Base-by-base conservation (phyloP, 202 grass and related monocot genomes). In the Thinopyrum obtusiflorum region DNA sequence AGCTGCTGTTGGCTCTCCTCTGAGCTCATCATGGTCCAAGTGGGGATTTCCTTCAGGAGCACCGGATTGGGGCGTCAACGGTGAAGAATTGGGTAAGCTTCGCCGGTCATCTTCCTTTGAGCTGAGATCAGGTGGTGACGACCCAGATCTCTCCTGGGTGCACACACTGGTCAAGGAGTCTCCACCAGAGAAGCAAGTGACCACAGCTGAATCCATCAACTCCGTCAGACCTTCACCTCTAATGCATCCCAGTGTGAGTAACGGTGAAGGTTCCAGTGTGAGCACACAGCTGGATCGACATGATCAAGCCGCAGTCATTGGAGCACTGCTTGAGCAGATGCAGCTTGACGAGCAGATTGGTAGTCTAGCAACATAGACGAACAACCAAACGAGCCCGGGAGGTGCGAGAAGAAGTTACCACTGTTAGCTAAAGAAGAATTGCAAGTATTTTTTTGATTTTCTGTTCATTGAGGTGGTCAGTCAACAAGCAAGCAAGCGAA, bases 131-230 rank as follows among this genome's bases (percentile, higher is more conserved):
- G 86, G 83, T 26, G 40, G 86, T 40, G 93, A 92, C 46, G 93
- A 92, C 46, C 93, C 90, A 14, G 93, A 94, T 78, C 76, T 94
- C n/a, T 94, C 93, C 23, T 94, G 93, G 93, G 86, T 94, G 27
- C 90, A 92, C 78, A 90, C 88, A 37, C 59, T 94, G 51, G 88
- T 90, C 35, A 94, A 89, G 55, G 93, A 94, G 81, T 92, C 93
- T 81, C 90, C 93, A 53, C 80, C 93, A 61, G 90, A 90, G 83
- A 94, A 94, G 80, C 76, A 90, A 80, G 61, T 71, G 26, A 80
- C 85, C 9, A 18, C 77, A 5, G 80, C 88, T 11, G 80, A 87
- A 72, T 61, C 82, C 67, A 67, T 81, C 18, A 87, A 69, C 73
- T 86, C 85, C 17, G 77, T 83, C 55, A 80, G 88, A 49, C 83